Evolutionary conservation across 257 asterid species (phyloP).

Genomic region (Sherardia arvensis): DNA sequence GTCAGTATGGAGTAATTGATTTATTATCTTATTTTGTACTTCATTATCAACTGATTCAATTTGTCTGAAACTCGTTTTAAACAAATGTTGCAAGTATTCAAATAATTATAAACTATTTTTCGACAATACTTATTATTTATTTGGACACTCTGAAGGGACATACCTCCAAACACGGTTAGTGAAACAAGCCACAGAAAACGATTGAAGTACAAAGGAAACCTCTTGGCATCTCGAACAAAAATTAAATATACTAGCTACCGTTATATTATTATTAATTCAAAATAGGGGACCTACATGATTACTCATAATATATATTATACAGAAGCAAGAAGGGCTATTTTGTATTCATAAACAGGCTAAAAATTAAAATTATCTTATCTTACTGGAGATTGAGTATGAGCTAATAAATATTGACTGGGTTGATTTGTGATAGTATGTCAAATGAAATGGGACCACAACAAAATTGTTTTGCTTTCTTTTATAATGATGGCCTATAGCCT

Average conservation of each 20-base stretch:
- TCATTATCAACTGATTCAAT: no score
- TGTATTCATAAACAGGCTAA: not conserved
- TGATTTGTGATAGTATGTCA: not conserved
- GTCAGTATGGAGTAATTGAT: no score
- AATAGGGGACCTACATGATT: not conserved
- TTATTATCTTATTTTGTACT: no score
- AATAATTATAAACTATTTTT: no score
- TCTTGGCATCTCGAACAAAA: not conserved
- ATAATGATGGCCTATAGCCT: not conserved
- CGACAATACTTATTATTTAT: no score
- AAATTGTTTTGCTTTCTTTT: not conserved
- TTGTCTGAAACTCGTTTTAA: no score
- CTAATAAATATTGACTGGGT: not conserved
- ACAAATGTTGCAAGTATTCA: no score
- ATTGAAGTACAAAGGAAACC: not conserved
- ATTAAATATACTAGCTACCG: not conserved
- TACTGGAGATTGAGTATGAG: not conserved
- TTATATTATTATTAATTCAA: not conserved
- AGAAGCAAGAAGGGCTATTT: no score
- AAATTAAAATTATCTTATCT: no score
- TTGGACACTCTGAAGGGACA: no score
- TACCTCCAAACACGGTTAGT: no score
- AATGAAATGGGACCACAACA: not conserved
- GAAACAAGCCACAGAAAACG: constrained; percentile 3
- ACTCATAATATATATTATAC: no score